Conservation (phyloP, 108 stramenopile genomes). For the Skeletonema potamos region DNA sequence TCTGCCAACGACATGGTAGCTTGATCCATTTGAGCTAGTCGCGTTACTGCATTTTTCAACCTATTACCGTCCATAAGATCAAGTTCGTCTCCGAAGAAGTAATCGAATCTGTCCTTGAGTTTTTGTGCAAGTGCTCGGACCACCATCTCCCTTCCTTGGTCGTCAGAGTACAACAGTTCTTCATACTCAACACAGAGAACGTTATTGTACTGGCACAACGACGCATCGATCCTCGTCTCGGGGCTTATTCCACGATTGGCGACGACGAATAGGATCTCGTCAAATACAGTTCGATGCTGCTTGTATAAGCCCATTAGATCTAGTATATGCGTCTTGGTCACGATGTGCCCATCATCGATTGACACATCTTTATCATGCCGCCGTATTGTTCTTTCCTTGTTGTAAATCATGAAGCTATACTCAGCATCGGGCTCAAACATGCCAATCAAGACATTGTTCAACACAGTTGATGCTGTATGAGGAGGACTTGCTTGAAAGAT, state of each 20-base stretch:
- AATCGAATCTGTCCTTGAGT: slow-evolving; percentile 20
- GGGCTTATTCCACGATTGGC: slow-evolving; percentile 5
- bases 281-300: slow-evolving; percentile 3
- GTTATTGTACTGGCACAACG: slow-evolving; percentile 25
- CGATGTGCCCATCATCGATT: slow-evolving; percentile 1
- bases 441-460: slow-evolving; percentile 32
- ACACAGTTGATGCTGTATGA: slow-evolving; percentile 19
- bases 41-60: slow-evolving; percentile 6
- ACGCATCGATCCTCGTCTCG: slow-evolving; percentile 16
- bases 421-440: slow-evolving; percentile 27
- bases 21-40: slow-evolving; percentile 32
- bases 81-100: slow-evolving; percentile 28
- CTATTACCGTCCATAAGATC: slow-evolving; percentile 7
- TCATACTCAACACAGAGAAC: slow-evolving; percentile 36
- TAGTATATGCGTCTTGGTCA: slow-evolving; percentile 19
- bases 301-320: slow-evolving; percentile 29
- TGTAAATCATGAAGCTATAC: slow-evolving; percentile 30
- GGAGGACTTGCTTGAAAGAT: slow-evolving; percentile 34
- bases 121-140: slow-evolving; percentile 9
- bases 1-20: slow-evolving; percentile 11
- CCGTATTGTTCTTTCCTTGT: slow-evolving; percentile 8
- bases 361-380: slow-evolving; percentile 11
- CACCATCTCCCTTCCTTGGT: slow-evolving; percentile 10
- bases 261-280: slow-evolving; percentile 33
- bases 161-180: slow-evolving; percentile 14